A percentile compares a stretch with the other conserved stretches of the same genome.
These are phyloP conservation scores for Magnusiomyces suaveolens DNA, from an alignment of 1,139 yeast genomes.

Conservation along the genomic window DNA sequence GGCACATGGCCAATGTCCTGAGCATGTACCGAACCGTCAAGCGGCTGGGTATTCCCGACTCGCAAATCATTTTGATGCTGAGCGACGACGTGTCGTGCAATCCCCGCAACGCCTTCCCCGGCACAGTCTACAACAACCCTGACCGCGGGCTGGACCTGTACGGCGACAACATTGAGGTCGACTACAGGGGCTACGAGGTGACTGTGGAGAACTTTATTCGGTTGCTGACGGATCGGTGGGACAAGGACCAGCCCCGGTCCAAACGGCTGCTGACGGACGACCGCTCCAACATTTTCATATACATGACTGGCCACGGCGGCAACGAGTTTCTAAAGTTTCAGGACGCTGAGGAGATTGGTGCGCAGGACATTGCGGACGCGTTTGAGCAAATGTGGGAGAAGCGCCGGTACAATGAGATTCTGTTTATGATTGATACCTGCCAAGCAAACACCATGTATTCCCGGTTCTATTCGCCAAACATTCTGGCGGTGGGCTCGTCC, in stretches of 20 bases:
- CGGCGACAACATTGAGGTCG: conserved; percentile 92
- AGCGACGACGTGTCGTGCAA: conserved; percentile 97
- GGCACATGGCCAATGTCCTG: conserved; percentile 94
- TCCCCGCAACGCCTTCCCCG: conserved; percentile 92
- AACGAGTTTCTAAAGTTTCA: conserved; percentile 93
- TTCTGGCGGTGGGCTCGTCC: conserved; percentile 90
- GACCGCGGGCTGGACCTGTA: conserved; percentile 90
- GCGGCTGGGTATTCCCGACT: conserved; percentile 92
- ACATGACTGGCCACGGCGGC: conserved; percentile 98
- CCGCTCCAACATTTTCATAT: conserved; percentile 83
- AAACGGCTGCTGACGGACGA: conserved; percentile 88
- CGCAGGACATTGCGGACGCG: conserved; percentile 94
- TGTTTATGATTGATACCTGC: conserved; percentile 97
- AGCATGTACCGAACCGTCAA: conserved; percentile 94
- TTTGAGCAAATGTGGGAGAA: conserved; percentile 95
- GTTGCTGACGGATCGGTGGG: conserved; percentile 89
- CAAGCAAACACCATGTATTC: conserved; percentile 98
- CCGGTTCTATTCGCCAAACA: conserved; percentile 83
- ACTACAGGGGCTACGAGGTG: conserved; percentile 94
- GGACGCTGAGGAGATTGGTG: conserved; percentile 95
- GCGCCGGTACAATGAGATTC: conserved; percentile 85
- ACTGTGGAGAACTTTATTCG: conserved; percentile 93
- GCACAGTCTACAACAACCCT: conserved; percentile 87
- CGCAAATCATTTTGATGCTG: conserved; percentile 90
- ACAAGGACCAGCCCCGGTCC: conserved; percentile 73